Conservation (phyloP, 1,284 basidiomycete genomes). For the Pholiota adiposa region DNA sequence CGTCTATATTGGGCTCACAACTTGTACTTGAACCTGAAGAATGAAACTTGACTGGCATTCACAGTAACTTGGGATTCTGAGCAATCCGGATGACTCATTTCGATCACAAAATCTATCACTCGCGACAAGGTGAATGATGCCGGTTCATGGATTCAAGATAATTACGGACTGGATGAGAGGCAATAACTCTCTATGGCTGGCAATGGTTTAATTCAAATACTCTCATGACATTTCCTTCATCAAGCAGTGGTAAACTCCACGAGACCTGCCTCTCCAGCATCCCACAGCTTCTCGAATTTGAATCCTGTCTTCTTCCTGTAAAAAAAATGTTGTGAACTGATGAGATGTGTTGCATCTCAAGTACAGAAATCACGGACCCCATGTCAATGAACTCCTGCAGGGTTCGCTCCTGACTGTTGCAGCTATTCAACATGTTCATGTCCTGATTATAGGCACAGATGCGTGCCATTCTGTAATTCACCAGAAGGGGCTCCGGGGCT, state of each 20-base stretch:
- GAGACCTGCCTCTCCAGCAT: constrained; percentile 12
- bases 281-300: constrained; percentile 15
- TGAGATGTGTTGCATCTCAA: neutral
- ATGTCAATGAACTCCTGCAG: constrained; percentile 10
- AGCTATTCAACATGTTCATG: constrained; percentile 16
- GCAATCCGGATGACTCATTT: no score
- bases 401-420: constrained; percentile 15
- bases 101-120: no score
- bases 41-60: no score
- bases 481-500: constrained; percentile 18
- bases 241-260: constrained; percentile 11
- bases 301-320: constrained; percentile 1
- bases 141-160: neutral
- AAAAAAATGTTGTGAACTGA: neutral
- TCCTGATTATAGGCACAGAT: constrained; percentile 17
- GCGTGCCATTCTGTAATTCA: constrained; percentile 18
- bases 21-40: no score
- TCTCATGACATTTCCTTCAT: neutral
- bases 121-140: no score
- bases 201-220: neutral
- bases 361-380: neutral
- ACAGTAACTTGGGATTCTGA: no score
- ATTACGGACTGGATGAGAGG: neutral
- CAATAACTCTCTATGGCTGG: neutral
- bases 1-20: no score